Evolutionary conservation across 805 yeast genomes (phyloP), one percentile per base, ranked within the genome.

Genomic region (Myxozyma udenii): DNA sequence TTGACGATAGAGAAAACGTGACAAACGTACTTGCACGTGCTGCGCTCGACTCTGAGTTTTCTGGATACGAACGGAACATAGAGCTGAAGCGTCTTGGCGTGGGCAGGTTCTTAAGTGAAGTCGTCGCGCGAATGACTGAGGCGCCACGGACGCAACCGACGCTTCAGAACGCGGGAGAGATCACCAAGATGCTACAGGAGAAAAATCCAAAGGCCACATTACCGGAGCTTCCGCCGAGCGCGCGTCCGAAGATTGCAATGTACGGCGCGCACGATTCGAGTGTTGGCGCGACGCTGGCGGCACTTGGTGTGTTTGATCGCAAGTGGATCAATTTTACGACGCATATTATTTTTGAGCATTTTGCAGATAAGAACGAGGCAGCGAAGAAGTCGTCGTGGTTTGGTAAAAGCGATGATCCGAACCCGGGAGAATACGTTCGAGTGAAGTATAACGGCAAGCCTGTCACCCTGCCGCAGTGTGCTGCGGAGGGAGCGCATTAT

Each of bases 211-310:
- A n/a, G 22, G 9, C 41, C 14, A 36, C 16, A 26, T 19, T 25
- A 21, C 18, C 47, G 18, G 32, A 43, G 23, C 25, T 46, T 12
- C 57, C 52, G 11, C 33, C 33, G 14, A 9, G 9, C 9, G 14
- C 9, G 14, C 9, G 14, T 9, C 33, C 33, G 14, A 40, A 43
- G 36, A 35, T 57, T 22, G 61, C 55, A 3, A 26, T 58, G n/a
- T 58, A 58, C 24, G 62, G 53, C 4, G 62, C 62, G 14, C 62
- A 58, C 28, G 62, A 58, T 35, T 53, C 61, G 2, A 47, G 52
- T 4, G 26, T 58, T 19, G 62, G 62, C 40, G 54, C 61, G n/a
- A 43, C 57, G 16, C 26, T 58, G 19, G 51, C 55, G 18, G 38
- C 62, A 21, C 38, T 58, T 23, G 62, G 59, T 21, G 56, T 50